These are phyloP conservation scores for Mycosphaerella sp. DNA, from an alignment of 2,329 filamentous ascomycete genomes.

Conservation along the genomic window DNA sequence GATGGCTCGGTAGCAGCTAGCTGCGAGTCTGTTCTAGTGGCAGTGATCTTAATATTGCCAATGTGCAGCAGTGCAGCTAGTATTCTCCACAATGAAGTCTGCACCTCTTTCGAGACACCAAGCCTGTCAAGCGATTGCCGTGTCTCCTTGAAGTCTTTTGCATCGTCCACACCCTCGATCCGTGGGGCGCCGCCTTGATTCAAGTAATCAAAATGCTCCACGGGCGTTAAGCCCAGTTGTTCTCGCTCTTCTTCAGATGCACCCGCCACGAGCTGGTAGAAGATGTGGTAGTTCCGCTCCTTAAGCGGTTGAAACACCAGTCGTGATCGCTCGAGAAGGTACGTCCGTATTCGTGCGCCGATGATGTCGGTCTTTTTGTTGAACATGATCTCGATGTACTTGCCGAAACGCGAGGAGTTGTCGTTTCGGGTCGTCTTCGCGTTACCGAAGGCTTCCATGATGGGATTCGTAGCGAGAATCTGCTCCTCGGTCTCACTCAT, in stretches of 20 bases:
- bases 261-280: conserved; percentile 93
- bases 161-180: conserved; percentile 94
- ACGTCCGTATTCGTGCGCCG: conserved; percentile 93
- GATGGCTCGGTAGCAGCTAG: conserved; percentile 75
- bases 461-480: conserved; percentile 95
- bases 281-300: conserved; percentile 98
- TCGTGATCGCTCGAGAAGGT: conserved; percentile 88
- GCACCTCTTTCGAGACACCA: conserved; percentile 67
- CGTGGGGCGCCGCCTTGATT: conserved; percentile 88
- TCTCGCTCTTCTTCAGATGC: conserved; percentile 77
- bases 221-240: conserved; percentile 68
- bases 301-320: conserved; percentile 96
- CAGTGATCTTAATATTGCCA: conserved; percentile 92
- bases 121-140: conserved; percentile 81
- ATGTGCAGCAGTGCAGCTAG: conserved; percentile 87
- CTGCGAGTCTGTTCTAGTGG: conserved; percentile 80
- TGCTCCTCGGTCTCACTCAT: conserved; percentile 99
- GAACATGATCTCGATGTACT: conserved; percentile 99
- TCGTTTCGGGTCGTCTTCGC: conserved; percentile 99
- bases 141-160: conserved; percentile 84
- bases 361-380: conserved; percentile 93
- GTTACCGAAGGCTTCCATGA: conserved; percentile 99
- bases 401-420: conserved; percentile 97
- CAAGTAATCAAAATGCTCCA: conserved; percentile 91
- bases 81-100: conserved; percentile 80